These are phyloP conservation scores for Coniosporium apollinis DNA, from an alignment of 495 filamentous ascomycete genomes.

Conservation along the genomic window DNA sequence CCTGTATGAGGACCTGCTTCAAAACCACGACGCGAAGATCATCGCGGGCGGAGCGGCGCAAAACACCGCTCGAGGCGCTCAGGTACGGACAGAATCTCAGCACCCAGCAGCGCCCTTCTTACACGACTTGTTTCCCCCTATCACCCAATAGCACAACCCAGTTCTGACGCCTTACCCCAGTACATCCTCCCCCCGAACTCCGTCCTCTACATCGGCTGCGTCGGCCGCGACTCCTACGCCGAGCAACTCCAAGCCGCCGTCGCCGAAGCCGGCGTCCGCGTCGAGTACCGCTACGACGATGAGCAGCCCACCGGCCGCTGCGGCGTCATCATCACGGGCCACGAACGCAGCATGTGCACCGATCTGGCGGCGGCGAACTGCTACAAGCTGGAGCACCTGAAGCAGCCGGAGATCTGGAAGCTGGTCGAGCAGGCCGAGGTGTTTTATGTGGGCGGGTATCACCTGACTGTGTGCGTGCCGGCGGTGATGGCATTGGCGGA, in stretches of 20 bases:
- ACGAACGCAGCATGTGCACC: constrained; percentile 85
- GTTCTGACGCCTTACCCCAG: constrained; percentile 23
- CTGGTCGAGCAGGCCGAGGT: constrained; percentile 72
- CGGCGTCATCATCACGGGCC: constrained; percentile 89
- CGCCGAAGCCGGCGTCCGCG: constrained; percentile 67
- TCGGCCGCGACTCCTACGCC: constrained; percentile 83
- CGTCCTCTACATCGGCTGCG: constrained; percentile 81
- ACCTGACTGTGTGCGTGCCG: constrained; percentile 74
- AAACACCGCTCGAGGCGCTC: constrained; percentile 92
- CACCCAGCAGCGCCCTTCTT: neutral
- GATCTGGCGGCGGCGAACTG: constrained; percentile 92
- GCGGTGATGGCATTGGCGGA: constrained; percentile 78
- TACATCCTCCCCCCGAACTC: constrained; percentile 81
- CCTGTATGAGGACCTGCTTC: constrained; percentile 82
- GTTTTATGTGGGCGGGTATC: constrained; percentile 89
- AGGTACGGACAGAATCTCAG: constrained; percentile 27
- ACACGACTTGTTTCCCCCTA: too few relatives aligned
- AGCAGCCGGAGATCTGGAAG: constrained; percentile 77
- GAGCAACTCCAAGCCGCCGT: constrained; percentile 65
- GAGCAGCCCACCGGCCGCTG: constrained; percentile 75
- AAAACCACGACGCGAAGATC: constrained; percentile 73
- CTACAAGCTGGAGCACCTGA: constrained; percentile 88
- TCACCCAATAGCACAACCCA: neutral
- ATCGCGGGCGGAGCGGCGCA: constrained; percentile 95
- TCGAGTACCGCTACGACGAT: constrained; percentile 84